Evolutionary conservation across 2,329 filamentous ascomycete species (phyloP), one percentile per base, ranked within the genome.

Genomic region (Aspergillus caelatus): DNA sequence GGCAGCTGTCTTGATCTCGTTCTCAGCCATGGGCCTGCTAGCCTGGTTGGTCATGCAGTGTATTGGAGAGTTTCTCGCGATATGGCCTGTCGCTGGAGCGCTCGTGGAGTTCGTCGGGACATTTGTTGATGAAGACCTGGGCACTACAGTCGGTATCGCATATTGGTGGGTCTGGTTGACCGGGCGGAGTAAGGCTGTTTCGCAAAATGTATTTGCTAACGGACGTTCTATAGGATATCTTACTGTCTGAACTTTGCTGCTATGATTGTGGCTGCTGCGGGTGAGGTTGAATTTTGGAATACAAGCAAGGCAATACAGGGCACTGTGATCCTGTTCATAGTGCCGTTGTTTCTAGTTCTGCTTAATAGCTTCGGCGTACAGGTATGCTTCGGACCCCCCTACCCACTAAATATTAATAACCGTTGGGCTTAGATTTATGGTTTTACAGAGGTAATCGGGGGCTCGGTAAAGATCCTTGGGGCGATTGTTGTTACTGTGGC

Each of bases 11-110:
- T 41, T 79, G 1, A 62, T 78, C 14, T 71, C 77, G 0, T 75
- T 75, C n/a, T 64, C 68, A 2, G 23, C 74, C 1, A 72, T 79
- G 23, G 77, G 77, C 0, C 34, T 77, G 4, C 62, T 75, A 14
- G 70, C 73, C 3, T 76, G 77, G 65, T 66, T 67, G 34, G 72
- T 79, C 4, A 79, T 79, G 77, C 77, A 79, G 61, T 74, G 77
- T n/a, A 69, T 79, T 26, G 71, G 71, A 26, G 78, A 80, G 57
- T 72, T 80, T 70, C 71, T 79, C 3, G 70, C 71, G 7, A 68
- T 76, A 28, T 80, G 76, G 74, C 77, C 77, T 0, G 75, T 78
- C 10, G 71, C 78, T 7, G 78, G 77, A 53, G 75, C 77, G 1
- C 62, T 78, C 32, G 71, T 75, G 16, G 72, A 78, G 39, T 79